A percentile compares a stretch with the other conserved stretches of the same genome.
These are phyloP conservation scores for Penicillium sp. DNA, from an alignment of 2,329 filamentous ascomycete species.

Conservation along the genomic window DNA sequence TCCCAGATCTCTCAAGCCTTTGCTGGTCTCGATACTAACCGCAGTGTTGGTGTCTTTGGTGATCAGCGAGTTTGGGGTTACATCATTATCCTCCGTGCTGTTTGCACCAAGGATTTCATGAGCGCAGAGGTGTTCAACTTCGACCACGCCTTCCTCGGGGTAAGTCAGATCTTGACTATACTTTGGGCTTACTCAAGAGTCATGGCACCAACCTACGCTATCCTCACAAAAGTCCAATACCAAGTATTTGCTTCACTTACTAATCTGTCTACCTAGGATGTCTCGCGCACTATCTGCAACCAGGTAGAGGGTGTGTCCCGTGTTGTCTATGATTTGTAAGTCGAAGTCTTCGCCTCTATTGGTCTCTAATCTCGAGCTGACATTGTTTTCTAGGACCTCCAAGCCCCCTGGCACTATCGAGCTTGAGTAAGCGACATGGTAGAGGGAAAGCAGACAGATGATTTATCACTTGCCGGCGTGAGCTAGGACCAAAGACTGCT, in stretches of 20 bases:
- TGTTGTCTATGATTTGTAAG: constrained; percentile 1
- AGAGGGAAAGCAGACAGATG: too few species aligned
- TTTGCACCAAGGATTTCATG: constrained; percentile 58
- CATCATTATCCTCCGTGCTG: constrained; percentile 61
- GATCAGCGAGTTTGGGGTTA: constrained; percentile 67
- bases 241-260: too few species aligned
- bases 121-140: not conserved
- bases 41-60: constrained; percentile 39
- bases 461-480: too few species aligned
- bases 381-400: not conserved
- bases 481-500: too few species aligned
- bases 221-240: too few species aligned
- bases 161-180: too few species aligned
- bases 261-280: not conserved
- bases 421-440: constrained; percentile 19
- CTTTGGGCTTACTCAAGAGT: too few species aligned
- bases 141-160: not conserved
- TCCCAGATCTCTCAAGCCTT: not conserved
- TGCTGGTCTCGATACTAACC: constrained; percentile 22
- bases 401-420: constrained; percentile 11
- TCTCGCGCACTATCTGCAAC: not conserved
- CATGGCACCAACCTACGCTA: too few species aligned
- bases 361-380: not conserved
- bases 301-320: not conserved
- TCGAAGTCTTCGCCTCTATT: not conserved